Percentiles rank a stretch among this genome's conserved stretches.
Evolutionary conservation across 208 protist species (phyloP).

Genomic region (Trypanosoma lewisi): DNA sequence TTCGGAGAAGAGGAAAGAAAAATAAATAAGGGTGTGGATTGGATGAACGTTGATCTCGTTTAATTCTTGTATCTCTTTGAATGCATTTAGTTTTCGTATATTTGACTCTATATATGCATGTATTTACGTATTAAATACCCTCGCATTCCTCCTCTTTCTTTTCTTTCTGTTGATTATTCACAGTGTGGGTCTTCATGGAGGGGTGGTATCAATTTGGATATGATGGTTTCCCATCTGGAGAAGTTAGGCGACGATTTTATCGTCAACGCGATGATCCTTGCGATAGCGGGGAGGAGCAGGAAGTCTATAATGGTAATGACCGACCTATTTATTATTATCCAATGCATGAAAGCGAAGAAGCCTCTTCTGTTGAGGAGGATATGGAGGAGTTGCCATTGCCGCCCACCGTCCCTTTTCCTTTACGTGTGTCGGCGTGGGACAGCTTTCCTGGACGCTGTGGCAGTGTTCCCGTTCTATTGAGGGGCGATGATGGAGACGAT

Average conservation of each 20-base stretch:
- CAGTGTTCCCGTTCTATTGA: constrained; percentile 7
- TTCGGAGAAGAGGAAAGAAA: too few relatives aligned
- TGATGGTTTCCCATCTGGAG: constrained; percentile 75
- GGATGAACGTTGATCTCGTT: too few relatives aligned
- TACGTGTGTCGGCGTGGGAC: constrained; percentile 20
- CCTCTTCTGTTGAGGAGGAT: constrained; percentile 15
- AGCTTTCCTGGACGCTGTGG: constrained; percentile 18
- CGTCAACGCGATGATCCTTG: constrained; percentile 82
- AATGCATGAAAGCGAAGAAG: constrained; percentile 47
- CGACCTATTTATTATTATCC: constrained; percentile 69
- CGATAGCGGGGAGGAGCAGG: constrained; percentile 79
- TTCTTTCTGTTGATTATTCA: background rate
- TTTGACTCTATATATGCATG: background rate
- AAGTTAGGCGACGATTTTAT: constrained; percentile 76
- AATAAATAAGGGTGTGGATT: too few relatives aligned
- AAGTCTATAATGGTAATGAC: constrained; percentile 59
- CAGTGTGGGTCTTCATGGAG: constrained; percentile 39
- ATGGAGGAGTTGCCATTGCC: background rate
- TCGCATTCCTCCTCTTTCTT: background rate
- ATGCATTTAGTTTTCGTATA: too few relatives aligned
- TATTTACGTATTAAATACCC: background rate
- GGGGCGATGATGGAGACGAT: background rate
- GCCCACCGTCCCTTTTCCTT: constrained; percentile 15
- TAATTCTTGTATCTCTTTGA: too few relatives aligned
- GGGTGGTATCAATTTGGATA: constrained; percentile 86